Conservation (phyloP, 2,329 filamentous ascomycete species). For the Pestalotiopsis sp. region DNA sequence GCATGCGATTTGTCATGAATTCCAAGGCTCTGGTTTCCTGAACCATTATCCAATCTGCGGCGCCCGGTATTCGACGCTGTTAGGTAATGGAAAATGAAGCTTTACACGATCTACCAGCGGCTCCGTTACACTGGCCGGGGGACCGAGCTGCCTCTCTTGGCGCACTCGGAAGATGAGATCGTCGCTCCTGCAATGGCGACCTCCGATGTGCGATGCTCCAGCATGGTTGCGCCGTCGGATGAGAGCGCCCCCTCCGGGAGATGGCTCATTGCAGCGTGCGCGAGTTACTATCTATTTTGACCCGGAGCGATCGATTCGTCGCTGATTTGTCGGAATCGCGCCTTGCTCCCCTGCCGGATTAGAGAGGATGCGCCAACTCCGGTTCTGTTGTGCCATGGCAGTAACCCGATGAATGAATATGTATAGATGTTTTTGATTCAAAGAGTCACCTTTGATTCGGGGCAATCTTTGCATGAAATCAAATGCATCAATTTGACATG, state of each 20-base stretch:
- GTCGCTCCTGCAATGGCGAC: neutral
- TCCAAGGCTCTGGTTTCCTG: neutral
- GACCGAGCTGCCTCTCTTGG: neutral
- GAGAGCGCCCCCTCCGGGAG: neutral
- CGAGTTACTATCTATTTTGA: too few species aligned
- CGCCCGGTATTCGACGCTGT: neutral
- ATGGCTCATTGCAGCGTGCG: too few species aligned
- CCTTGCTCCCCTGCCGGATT: too few species aligned
- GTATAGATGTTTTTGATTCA: too few species aligned
- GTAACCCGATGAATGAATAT: too few species aligned
- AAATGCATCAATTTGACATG: too few species aligned
- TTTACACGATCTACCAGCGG: neutral
- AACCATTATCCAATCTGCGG: neutral
- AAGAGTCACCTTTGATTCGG: too few species aligned
- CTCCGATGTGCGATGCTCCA: neutral
- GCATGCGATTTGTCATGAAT: neutral
- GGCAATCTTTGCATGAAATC: too few species aligned
- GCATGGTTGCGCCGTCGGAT: neutral
- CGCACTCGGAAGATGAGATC: neutral
- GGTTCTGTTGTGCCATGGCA: too few species aligned
- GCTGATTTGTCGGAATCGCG: too few species aligned
- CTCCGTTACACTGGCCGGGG: neutral
- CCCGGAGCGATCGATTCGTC: too few species aligned
- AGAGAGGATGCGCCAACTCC: too few species aligned
- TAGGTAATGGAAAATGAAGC: neutral